Conservation (phyloP, 2,329 filamentous ascomycete genomes). For the Exophiala oligosperma region DNA sequence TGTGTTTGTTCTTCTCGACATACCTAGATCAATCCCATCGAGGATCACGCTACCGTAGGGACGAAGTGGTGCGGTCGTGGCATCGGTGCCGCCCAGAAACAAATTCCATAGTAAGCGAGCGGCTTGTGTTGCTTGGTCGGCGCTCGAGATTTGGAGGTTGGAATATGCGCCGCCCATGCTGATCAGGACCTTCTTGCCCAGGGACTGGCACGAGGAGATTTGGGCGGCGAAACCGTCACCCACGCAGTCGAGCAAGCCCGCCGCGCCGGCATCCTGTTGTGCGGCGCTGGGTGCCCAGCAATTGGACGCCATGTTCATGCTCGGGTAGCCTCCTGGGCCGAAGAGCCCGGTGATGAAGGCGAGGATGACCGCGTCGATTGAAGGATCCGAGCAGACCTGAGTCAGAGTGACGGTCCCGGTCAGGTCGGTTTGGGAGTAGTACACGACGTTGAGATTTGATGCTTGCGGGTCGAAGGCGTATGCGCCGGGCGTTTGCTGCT, state of each 20-base stretch:
- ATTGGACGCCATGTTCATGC: constrained; percentile 31
- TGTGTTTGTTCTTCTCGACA: not conserved
- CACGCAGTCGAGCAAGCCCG: constrained; percentile 29
- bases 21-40: constrained; percentile 57
- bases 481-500: not conserved
- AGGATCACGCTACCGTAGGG: constrained; percentile 49
- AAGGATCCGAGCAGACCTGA: constrained; percentile 30
- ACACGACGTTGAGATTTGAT: constrained; percentile 26
- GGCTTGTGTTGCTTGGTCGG: constrained; percentile 45
- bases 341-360: constrained; percentile 32
- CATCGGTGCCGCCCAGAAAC: constrained; percentile 48
- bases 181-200: constrained; percentile 47
- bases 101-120: constrained; percentile 53
- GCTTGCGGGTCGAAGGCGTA: constrained; percentile 21
- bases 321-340: constrained; percentile 24
- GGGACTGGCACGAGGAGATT: constrained; percentile 37
- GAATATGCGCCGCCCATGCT: constrained; percentile 48
- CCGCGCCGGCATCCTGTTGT: constrained; percentile 26
- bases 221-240: constrained; percentile 26
- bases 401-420: constrained; percentile 25
- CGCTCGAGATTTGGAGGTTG: constrained; percentile 45
- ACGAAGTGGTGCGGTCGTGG: constrained; percentile 39
- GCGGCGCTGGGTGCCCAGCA: constrained; percentile 27
- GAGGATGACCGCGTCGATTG: constrained; percentile 34
- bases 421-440: constrained; percentile 31